Percentiles rank a stretch among this genome's conserved stretches.
Evolutionary conservation across 768 basidiomycete species (phyloP).

Genomic region (Leccinellum rugosiceps): DNA sequence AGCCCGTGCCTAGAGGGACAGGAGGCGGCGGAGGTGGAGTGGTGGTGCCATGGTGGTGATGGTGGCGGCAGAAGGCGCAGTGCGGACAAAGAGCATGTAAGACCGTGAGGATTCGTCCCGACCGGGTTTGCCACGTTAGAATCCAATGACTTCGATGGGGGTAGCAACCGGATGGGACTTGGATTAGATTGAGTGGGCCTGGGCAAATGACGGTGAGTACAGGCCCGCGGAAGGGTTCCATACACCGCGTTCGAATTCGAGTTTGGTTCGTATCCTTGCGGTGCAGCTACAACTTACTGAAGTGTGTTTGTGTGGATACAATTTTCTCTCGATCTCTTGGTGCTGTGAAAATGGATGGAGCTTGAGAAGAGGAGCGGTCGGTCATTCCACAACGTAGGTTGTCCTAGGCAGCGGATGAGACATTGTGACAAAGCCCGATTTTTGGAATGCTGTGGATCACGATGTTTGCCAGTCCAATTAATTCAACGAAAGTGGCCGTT

Average conservation of each 20-base stretch:
- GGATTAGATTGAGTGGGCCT: slow-evolving; percentile 10
- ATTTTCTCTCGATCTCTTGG: neutral
- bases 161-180: slow-evolving; percentile 16
- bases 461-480: slow-evolving; percentile 7
- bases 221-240: no score
- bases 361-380: neutral
- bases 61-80: neutral
- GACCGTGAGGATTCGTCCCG: neutral
- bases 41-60: neutral
- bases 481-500: slow-evolving; percentile 2
- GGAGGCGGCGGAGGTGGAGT: neutral
- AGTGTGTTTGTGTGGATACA: slow-evolving; percentile 5
- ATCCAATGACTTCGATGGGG: slow-evolving; percentile 29
- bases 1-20: neutral
- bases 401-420: neutral
- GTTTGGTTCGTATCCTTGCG: neutral
- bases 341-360: neutral
- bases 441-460: slow-evolving; percentile 2
- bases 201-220: neutral
- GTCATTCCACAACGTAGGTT: neutral
- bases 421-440: neutral
- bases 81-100: slow-evolving; percentile 29
- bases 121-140: slow-evolving; percentile 22
- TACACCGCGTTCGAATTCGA: neutral
- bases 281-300: neutral